phyloP scores from a whole-genome alignment of 1,139 yeast genomes.

The Kodamaea arcana region DNA sequence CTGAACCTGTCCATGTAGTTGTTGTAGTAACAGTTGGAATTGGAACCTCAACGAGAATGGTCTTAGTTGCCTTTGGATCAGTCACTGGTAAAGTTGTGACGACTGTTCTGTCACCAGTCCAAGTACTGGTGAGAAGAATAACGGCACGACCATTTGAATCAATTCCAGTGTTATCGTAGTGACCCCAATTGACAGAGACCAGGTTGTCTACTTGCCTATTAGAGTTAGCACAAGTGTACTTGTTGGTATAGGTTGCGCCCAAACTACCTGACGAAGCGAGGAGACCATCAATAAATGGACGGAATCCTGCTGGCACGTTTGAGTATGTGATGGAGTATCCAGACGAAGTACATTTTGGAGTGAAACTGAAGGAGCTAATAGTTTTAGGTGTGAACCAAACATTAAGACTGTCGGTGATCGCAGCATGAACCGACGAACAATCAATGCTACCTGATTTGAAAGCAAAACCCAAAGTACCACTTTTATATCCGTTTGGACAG shows the following conservation, averaged over 20 bases:
- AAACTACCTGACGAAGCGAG: conserved; percentile 3
- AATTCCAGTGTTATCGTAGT: conserved; percentile 10
- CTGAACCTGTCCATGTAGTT: conserved; percentile 6
- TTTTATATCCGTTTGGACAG: conserved; percentile 22
- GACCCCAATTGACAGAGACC: conserved; percentile 5
- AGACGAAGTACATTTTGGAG: conserved; percentile 13
- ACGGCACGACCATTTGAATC: conserved; percentile 21
- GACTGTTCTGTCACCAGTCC: conserved; percentile 19
- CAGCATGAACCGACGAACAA: conserved; percentile 19
- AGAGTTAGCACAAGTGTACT: conserved; percentile 12
- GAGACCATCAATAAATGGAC: conserved; percentile 25
- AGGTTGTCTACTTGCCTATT: not conserved
- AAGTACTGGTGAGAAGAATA: conserved; percentile 21
- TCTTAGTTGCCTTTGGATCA: conserved; percentile 10
- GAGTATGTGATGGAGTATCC: conserved; percentile 13
- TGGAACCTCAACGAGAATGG: conserved; percentile 16
- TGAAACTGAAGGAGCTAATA: conserved; percentile 6
- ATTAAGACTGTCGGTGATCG: conserved; percentile 20
- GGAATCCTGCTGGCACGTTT: conserved; percentile 28
- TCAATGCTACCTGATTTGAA: conserved; percentile 14
- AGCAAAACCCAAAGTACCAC: conserved; percentile 22
- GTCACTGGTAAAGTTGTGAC: conserved; percentile 17
- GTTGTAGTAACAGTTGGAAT: conserved; percentile 9
- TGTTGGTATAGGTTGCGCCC: conserved; percentile 11
- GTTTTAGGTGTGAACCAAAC: conserved; percentile 20